Evolutionary conservation across 2,329 filamentous ascomycete genomes (phyloP).

Genomic region (Penicillium capsulatum): DNA sequence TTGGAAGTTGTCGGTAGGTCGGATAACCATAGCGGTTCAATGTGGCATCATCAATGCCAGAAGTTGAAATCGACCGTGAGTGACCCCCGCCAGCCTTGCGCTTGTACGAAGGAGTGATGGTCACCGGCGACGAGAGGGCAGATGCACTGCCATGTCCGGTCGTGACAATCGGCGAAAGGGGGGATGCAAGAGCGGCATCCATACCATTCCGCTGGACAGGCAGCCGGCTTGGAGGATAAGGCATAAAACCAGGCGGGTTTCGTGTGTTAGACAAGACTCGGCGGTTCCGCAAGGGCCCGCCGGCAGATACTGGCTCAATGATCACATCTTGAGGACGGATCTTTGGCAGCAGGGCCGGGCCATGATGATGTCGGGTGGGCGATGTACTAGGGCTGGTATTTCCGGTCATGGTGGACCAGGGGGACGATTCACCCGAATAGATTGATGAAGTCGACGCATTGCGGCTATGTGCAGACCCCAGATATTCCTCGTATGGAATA

Average conservation of each 20-base stretch:
- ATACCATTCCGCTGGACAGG: constrained; percentile 45
- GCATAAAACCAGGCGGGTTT: constrained; percentile 49
- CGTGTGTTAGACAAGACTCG: constrained; percentile 52
- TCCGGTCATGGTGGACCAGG: constrained; percentile 64
- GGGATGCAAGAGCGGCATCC: constrained; percentile 46
- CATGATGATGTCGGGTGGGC: constrained; percentile 70
- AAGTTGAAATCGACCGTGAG: constrained; percentile 61
- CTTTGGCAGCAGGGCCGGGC: constrained; percentile 73
- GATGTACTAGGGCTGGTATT: constrained; percentile 65
- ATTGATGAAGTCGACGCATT: constrained; percentile 63
- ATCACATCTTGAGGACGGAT: constrained; percentile 80
- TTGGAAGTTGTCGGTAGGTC: constrained; percentile 73
- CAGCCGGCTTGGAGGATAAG: constrained; percentile 46
- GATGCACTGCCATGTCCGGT: constrained; percentile 32
- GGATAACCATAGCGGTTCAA: constrained; percentile 73
- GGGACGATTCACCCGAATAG: constrained; percentile 63
- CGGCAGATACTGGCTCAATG: constrained; percentile 55
- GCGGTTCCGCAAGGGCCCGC: constrained; percentile 54
- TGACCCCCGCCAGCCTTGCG: constrained; percentile 40
- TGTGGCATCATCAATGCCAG: constrained; percentile 62
- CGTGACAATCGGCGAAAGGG: constrained; percentile 40
- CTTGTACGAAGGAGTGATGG: constrained; percentile 46
- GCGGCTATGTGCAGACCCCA: constrained; percentile 50
- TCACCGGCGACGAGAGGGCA: constrained; percentile 62
- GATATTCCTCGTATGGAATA: constrained; percentile 31